Evolutionary conservation across 2,329 filamentous ascomycete species (phyloP).

Genomic region (Claviceps spartinae): DNA sequence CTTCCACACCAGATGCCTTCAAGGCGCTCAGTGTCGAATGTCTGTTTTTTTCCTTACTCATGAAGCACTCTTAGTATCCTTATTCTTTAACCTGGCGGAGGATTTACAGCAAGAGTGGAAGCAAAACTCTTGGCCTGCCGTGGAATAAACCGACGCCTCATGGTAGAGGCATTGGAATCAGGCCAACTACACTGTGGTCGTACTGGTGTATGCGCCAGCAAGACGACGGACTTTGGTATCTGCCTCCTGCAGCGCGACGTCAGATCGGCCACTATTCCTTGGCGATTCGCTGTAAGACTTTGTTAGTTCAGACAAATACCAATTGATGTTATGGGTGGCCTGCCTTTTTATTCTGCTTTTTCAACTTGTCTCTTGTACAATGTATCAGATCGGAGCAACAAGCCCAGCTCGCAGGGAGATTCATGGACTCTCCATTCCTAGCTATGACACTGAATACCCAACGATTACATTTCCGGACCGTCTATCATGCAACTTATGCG

Average conservation of each 20-base stretch:
- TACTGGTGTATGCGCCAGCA: background rate
- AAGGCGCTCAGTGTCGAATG: background rate
- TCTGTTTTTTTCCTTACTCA: background rate
- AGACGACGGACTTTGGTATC: background rate
- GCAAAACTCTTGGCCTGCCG: background rate
- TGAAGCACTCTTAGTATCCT: background rate
- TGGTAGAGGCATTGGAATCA: constrained; percentile 1
- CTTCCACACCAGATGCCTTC: too few relatives aligned
- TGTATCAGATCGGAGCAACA: too few relatives aligned
- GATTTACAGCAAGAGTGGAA: background rate
- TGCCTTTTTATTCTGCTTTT: background rate
- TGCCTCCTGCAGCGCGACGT: background rate
- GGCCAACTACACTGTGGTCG: background rate
- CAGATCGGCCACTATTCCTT: background rate
- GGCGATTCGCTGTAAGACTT: background rate
- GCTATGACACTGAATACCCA: too few relatives aligned
- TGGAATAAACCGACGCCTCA: background rate
- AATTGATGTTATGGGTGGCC: background rate
- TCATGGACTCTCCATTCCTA: background rate
- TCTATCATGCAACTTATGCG: too few relatives aligned
- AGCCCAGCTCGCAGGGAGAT: too few relatives aligned
- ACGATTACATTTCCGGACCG: too few relatives aligned
- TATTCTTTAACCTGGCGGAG: background rate
- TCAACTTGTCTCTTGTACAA: background rate
- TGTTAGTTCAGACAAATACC: background rate